A percentile compares a stretch with the other conserved stretches of the same genome.
These are phyloP conservation scores for Coemansia sp. DNA, from an alignment of 192 early-diverging fungal species.

Conservation along the genomic window DNA sequence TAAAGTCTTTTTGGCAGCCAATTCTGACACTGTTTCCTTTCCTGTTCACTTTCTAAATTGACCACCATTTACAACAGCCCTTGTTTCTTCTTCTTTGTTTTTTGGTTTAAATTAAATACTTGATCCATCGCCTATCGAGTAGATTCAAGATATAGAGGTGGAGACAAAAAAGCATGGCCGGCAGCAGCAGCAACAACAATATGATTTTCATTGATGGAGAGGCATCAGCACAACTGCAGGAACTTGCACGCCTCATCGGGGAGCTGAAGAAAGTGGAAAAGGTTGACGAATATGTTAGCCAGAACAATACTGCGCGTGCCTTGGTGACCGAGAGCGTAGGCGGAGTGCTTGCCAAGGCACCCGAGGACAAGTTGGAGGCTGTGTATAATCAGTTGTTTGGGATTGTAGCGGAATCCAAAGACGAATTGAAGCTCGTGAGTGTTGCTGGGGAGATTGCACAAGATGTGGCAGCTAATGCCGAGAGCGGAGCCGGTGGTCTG, in stretches of 20 bases:
- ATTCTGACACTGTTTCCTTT: not conserved
- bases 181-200: conserved; percentile 9
- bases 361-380: conserved; percentile 35
- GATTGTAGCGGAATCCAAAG: conserved; percentile 6
- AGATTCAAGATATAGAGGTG: too few species aligned
- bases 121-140: too few species aligned
- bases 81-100: not conserved
- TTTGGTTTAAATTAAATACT: not conserved
- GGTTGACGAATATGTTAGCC: conserved; percentile 8
- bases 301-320: conserved; percentile 23
- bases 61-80: not conserved
- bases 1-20: not conserved
- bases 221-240: conserved; percentile 57
- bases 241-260: conserved; percentile 69
- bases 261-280: conserved; percentile 11
- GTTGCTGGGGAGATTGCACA: conserved; percentile 13
- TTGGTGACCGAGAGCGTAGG: conserved; percentile 55
- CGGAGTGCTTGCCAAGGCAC: conserved; percentile 35
- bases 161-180: too few species aligned
- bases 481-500: conserved; percentile 31
- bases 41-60: not conserved
- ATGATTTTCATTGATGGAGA: conserved; percentile 56
- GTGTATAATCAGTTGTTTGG: conserved; percentile 55
- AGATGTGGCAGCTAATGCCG: conserved; percentile 16
- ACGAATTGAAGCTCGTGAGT: not conserved